Base-by-base conservation (phyloP, 2,329 filamentous ascomycete species). In the Fusarium nelsonii region DNA sequence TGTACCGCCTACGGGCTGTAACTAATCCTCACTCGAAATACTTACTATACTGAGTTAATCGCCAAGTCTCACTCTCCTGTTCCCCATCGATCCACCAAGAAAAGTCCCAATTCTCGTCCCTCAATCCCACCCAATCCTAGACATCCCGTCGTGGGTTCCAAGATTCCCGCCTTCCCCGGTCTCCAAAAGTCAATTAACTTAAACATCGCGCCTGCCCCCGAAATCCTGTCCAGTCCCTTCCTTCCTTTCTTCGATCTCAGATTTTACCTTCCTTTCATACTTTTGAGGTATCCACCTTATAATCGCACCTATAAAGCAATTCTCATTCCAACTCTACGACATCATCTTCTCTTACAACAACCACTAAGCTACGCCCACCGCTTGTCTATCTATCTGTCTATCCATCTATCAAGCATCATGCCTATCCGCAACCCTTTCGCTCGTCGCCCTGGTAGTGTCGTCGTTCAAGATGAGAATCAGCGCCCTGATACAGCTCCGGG, bases 381-480 rank as follows among this genome's bases (percentile, higher is more conserved):
- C 49, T 61, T 48, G 32, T 60, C 56, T 43, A 57, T 46, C 23
- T 23, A 23, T 23, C 23, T 23, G 6, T 23, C 6, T 6, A 23
- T 23, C 23, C 6, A 23, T 20, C 20, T 3, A 20, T 20, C 23
- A 23, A 23, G 4, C 63, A 82, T 70, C 61, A 92, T 92, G 90
- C 86, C 88, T 66, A 91, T 93, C 76, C 89, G 91, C 71, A 93
- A 93, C 78, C 89, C 90, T 32, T 91, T 93, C 77, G 82, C 86
- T 58, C 87, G 87, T 74, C 89, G 88, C 54, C 81, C 86, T 55
- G 87, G 84, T 67, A 75, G 80, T 51, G 75, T 77, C 67, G 74
- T 81, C 46, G 76, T 76, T 66, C 68, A 73, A 48, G 86, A 90
- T 73, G 89, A 91, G 74, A 88, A 85, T 72, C 74, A 80, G 62